phyloP scores from a whole-genome alignment of 495 filamentous ascomycete species.

The Aspergillus asperescens region DNA sequence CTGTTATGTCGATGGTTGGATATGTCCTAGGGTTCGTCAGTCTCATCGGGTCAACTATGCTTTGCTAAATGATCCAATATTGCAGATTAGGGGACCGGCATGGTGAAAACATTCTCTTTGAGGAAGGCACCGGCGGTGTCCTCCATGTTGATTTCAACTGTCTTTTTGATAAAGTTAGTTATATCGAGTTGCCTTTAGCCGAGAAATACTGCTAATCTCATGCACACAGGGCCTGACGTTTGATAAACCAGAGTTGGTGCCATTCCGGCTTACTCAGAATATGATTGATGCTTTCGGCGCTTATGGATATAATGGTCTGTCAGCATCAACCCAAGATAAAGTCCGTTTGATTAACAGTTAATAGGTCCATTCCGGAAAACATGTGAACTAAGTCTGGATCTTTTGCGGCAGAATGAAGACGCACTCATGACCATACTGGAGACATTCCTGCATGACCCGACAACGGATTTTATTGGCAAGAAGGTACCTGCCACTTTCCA shows the following conservation, averaged over 20 bases:
- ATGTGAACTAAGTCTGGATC: conserved; percentile 76
- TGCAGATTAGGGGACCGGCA: conserved; percentile 85
- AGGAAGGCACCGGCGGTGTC: conserved; percentile 88
- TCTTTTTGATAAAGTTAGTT: conserved; percentile 81
- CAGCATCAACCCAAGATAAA: neutral
- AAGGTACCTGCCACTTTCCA: conserved; percentile 43
- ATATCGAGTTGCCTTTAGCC: neutral
- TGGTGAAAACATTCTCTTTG: conserved; percentile 93
- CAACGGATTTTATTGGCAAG: conserved; percentile 80
- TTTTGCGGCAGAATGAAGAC: conserved; percentile 88
- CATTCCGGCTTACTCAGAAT: conserved; percentile 97
- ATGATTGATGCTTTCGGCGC: conserved; percentile 96
- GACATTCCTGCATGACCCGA: conserved; percentile 94
- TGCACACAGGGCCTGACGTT: conserved; percentile 68
- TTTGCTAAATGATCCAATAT: neutral
- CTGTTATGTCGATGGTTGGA: conserved; percentile 97
- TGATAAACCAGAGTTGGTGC: conserved; percentile 87
- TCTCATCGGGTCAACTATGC: neutral
- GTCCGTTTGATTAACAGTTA: neutral
- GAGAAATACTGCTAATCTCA: neutral
- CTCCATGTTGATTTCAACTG: conserved; percentile 99
- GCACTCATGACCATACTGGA: conserved; percentile 95
- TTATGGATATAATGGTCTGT: conserved; percentile 70
- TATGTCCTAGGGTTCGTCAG: conserved; percentile 71
- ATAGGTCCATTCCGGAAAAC: conserved; percentile 81